Percentiles rank a stretch among this genome's conserved stretches.
Evolutionary conservation across 306 rosid species (phyloP).

Genomic region (Carpinus viminea): DNA sequence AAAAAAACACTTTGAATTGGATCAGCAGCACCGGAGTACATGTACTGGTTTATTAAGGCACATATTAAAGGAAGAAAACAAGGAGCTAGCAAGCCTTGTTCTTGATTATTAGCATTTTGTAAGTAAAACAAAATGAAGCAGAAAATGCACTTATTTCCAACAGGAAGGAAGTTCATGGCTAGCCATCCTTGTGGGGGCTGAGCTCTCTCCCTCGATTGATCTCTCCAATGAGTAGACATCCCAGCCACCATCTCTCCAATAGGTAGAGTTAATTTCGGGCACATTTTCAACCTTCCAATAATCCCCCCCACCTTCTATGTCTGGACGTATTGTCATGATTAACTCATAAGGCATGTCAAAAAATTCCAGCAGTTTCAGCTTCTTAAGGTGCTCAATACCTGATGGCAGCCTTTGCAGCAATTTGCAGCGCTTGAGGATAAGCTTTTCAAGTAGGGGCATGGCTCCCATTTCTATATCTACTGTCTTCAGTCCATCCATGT

Average conservation of each 20-base stretch:
- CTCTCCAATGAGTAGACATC: constrained; percentile 29
- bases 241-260: constrained; percentile 69
- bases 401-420: constrained; percentile 47
- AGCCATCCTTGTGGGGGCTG: no score
- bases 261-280: constrained; percentile 55
- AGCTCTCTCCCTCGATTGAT: no score
- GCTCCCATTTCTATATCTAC: constrained; percentile 53
- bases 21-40: no score
- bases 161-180: no score
- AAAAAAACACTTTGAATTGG: no score
- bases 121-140: no score
- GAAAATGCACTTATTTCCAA: no score
- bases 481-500: constrained; percentile 44
- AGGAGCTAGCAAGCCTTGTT: no score
- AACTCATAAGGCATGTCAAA: constrained; percentile 63
- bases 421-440: constrained; percentile 51
- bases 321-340: constrained; percentile 43
- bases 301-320: constrained; percentile 41
- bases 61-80: no score
- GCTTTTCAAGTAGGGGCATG: constrained; percentile 62
- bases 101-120: no score
- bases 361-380: constrained; percentile 54
- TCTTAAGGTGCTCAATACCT: constrained; percentile 51
- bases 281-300: constrained; percentile 49
- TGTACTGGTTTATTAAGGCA: no score